Evolutionary conservation across 805 yeast species (phyloP).

Genomic region (Wickerhamiella alocasiicola): DNA sequence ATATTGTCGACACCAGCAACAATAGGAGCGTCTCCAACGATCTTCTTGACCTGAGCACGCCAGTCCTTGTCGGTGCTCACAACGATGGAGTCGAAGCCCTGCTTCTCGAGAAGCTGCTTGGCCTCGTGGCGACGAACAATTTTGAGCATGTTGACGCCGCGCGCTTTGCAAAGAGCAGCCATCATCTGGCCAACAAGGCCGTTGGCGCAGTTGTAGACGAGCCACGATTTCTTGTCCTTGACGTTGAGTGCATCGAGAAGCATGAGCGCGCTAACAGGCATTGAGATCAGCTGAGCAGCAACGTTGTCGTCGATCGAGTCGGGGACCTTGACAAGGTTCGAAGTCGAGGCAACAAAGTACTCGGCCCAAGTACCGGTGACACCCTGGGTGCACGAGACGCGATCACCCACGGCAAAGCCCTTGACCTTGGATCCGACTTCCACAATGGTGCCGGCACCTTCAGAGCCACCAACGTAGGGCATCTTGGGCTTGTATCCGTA

Average conservation of each 20-base stretch:
- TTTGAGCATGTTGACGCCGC: constrained; percentile 10
- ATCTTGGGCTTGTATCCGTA: constrained; percentile 10
- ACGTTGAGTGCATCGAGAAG: constrained; percentile 7
- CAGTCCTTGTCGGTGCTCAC: constrained; percentile 7
- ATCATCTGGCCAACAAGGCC: constrained; percentile 9
- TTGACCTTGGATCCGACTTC: constrained; percentile 7
- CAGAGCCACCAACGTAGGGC: constrained; percentile 8
- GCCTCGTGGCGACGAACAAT: constrained; percentile 9
- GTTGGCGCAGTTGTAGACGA: constrained; percentile 10
- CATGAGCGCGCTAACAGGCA: constrained; percentile 10
- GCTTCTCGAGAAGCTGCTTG: constrained; percentile 4
- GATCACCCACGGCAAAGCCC: constrained; percentile 8
- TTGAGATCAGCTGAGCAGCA: constrained; percentile 8
- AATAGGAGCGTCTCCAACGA: constrained; percentile 2
- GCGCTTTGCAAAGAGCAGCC: constrained; percentile 9
- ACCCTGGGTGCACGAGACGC: constrained; percentile 30
- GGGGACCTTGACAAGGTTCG: neutral
- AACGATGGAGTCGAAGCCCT: constrained; percentile 4
- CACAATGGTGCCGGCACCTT: constrained; percentile 6
- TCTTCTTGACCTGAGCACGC: constrained; percentile 7
- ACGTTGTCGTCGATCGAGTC: constrained; percentile 1
- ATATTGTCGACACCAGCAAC: constrained; percentile 9
- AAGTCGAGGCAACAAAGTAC: constrained; percentile 5
- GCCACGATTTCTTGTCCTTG: constrained; percentile 4
- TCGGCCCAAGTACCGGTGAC: constrained; percentile 12